Conservation (phyloP, 345 rosid species). For the Eucalyptus pauciflora region DNA sequence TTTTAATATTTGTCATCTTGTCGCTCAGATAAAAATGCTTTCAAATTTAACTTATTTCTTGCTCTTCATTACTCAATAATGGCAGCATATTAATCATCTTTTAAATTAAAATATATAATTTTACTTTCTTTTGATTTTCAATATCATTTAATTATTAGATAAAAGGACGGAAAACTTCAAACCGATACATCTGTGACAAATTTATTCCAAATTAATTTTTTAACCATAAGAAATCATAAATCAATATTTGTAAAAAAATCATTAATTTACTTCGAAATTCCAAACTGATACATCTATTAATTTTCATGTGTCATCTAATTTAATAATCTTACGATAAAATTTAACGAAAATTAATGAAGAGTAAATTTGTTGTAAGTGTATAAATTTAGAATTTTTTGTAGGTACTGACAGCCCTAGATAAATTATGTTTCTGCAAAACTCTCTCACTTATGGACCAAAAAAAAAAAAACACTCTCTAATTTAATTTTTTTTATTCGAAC, state of each 20-base stretch:
- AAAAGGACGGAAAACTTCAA: accelerated
- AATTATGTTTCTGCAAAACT: neutral
- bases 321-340: accelerated
- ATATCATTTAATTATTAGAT: neutral
- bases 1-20: neutral
- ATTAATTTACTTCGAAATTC: accelerated
- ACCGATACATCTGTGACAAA: accelerated
- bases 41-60: neutral
- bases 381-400: accelerated
- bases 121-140: neutral
- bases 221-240: accelerated
- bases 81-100: neutral
- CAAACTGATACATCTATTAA: accelerated
- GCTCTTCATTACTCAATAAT: neutral
- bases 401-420: neutral
- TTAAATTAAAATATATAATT: neutral
- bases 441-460: neutral
- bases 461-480: too few species aligned
- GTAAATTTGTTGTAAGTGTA: accelerated
- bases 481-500: neutral
- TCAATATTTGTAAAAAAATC: too few species aligned
- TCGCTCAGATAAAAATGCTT: accelerated
- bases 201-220: accelerated
- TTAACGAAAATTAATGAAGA: accelerated
- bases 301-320: accelerated